Evolutionary conservation across 78 protist genomes (phyloP), one percentile per base, ranked within the genome.

Genomic region (Chrysochromulina parva): DNA sequence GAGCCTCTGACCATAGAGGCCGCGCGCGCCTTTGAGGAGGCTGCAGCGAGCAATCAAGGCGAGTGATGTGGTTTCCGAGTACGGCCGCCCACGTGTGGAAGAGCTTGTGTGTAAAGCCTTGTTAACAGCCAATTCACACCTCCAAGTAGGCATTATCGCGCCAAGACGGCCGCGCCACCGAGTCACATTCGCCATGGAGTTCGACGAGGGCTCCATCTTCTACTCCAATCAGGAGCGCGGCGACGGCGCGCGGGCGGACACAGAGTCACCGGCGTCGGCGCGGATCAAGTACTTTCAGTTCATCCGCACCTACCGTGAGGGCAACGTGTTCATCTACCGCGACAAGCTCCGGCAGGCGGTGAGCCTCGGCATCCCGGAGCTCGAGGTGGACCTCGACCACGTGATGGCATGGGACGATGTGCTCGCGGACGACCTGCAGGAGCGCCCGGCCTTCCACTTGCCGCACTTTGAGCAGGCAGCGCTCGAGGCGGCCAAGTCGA

Each of bases 301-400:
- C 20, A 55, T 89, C 62, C 92, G 92, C 67, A 11, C n/a, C 54
- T 88, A 73, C 50, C 91, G 80, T 7, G 28, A 5, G 48, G 91
- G 38, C n/a, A 85, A 73, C n/a, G 67, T 9, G 74, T 73, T 54
- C 71, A 20, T 67, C 11, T 89, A 89, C 60, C 69, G 92, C 60
- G 52, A 71, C 20, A 24, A 69, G 65, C 91, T 67, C n/a, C 52
- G 50, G 58, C 50, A 54, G 65, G 59, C 57, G 1, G 52, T 80
- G 52, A 69, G 2, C 66, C 19, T 82, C 22, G 28, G 52, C 22
- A 13, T 1, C 13, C 24, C 9, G 69, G 26, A 1, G n/a, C 84
- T 50, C 28, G 85, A 94, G 53, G 93, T 93, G 9, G 67, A 73
- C 55, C 3, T 93, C 50, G 90, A 85, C 47, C 90, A 93, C 73